These are phyloP conservation scores for Nematodospora valgi DNA, from an alignment of 805 yeast genomes.

Conservation along the genomic window DNA sequence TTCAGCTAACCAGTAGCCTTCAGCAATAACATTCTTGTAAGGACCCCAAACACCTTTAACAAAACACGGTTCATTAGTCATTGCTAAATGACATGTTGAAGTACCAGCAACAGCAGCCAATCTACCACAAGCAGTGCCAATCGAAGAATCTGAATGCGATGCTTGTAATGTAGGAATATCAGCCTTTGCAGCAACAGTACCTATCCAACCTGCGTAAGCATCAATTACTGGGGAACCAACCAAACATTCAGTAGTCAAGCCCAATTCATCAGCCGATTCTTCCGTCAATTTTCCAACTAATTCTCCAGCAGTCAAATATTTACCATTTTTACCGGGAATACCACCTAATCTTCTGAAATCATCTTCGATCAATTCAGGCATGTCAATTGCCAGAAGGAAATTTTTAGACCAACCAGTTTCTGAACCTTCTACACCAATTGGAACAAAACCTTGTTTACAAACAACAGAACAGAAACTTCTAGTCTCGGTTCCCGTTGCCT, in stretches of 20 bases:
- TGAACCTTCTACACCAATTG: conserved; percentile 86
- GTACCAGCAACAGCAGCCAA: conserved; percentile 99
- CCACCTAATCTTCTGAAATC: conserved; percentile 84
- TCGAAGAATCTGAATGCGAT: conserved; percentile 40
- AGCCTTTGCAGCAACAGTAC: conserved; percentile 91
- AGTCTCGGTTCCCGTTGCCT: conserved; percentile 83
- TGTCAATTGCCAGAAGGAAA: conserved; percentile 63
- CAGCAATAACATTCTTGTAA: conserved; percentile 88
- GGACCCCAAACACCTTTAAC: conserved; percentile 99
- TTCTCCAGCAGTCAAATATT: conserved; percentile 84
- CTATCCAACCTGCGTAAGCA: conserved; percentile 98
- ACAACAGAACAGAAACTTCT: conserved; percentile 88
- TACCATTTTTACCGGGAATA: conserved; percentile 66
- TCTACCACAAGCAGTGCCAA: conserved; percentile 71
- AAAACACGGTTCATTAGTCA: conserved; percentile 80
- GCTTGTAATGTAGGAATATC: conserved; percentile 55
- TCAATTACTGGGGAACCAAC: conserved; percentile 97
- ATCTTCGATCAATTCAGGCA: conserved; percentile 75
- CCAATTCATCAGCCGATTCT: conserved; percentile 75
- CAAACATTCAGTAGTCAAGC: conserved; percentile 71
- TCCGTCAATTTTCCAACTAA: conserved; percentile 69
- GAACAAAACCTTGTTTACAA: conserved; percentile 94
- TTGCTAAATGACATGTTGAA: conserved; percentile 91
- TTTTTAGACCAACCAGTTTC: conserved; percentile 86
- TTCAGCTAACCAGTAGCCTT: conserved; percentile 91